These are phyloP conservation scores for Fraxinus floribunda DNA, from an alignment of 305 asterid genomes.

Conservation along the genomic window DNA sequence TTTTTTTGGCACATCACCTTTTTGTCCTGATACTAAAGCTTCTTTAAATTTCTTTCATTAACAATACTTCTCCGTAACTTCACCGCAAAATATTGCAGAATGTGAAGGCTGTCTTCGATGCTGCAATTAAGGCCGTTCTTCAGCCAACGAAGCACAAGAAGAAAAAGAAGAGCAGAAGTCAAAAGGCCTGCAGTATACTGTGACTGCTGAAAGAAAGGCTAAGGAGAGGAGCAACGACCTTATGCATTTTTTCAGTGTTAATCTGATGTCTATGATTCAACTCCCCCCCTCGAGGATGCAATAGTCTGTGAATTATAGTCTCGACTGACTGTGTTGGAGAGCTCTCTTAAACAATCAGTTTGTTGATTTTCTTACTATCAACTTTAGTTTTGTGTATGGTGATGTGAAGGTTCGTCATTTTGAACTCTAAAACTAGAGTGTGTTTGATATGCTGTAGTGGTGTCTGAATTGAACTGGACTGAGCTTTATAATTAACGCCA, in stretches of 20 bases:
- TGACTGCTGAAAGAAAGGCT: conserved; percentile 28
- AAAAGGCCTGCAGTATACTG: conserved; percentile 56
- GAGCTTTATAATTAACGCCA: not conserved
- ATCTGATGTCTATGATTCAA: conserved; percentile 16
- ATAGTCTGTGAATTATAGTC: conserved; percentile 26
- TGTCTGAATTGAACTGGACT: not conserved
- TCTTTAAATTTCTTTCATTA: not conserved
- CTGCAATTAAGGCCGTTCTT: conserved; percentile 62
- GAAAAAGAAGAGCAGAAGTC: conserved; percentile 60
- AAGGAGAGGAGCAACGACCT: not conserved
- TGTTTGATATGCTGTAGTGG: not conserved
- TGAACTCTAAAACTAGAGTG: not conserved
- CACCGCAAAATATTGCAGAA: conserved; percentile 42
- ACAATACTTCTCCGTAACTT: conserved; percentile 1
- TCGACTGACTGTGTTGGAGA: conserved; percentile 28
- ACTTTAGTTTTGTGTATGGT: conserved; percentile 30
- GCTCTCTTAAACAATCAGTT: conserved; percentile 24
- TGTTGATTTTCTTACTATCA: conserved; percentile 26
- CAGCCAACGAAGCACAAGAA: conserved; percentile 60
- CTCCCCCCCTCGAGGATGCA: conserved; percentile 23
- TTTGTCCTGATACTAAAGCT: not conserved
- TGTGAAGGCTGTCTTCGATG: conserved; percentile 68
- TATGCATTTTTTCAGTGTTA: conserved; percentile 4
- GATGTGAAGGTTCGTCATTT: conserved; percentile 26
- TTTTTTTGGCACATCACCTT: not conserved